Evolutionary conservation across 495 filamentous ascomycete genomes (phyloP).

Genomic region (Podospora australis): DNA sequence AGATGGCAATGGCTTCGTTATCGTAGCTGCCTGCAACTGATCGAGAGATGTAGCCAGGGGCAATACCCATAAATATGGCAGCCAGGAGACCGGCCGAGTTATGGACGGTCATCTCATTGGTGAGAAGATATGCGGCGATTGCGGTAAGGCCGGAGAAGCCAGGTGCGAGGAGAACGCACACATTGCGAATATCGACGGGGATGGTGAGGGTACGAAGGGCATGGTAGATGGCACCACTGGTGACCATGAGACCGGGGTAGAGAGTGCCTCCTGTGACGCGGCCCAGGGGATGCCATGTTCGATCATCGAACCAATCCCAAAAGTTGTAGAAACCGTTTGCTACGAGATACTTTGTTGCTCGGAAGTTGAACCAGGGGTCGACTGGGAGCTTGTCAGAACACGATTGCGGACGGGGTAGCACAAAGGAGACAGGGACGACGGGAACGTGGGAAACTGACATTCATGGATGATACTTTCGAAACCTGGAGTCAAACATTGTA

Average conservation of each 20-base stretch:
- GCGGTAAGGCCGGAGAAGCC: constrained; percentile 95
- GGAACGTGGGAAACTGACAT: constrained; percentile 56
- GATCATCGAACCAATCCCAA: constrained; percentile 99
- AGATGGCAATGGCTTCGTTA: constrained; percentile 99
- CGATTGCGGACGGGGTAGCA: not conserved
- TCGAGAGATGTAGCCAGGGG: constrained; percentile 94
- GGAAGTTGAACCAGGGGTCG: constrained; percentile 99
- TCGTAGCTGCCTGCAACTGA: constrained; percentile 99
- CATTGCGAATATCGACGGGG: constrained; percentile 97
- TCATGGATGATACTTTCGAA: constrained; percentile 99
- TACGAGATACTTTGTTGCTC: constrained; percentile 95
- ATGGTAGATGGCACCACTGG: constrained; percentile 95
- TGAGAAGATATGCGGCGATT: constrained; percentile 89
- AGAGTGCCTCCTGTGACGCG: constrained; percentile 98
- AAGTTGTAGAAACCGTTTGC: constrained; percentile 97
- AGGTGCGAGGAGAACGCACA: constrained; percentile 94
- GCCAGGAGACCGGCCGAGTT: constrained; percentile 92
- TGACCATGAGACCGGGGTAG: constrained; percentile 98
- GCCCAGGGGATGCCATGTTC: constrained; percentile 99
- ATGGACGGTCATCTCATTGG: constrained; percentile 88
- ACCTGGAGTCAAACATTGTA: constrained; percentile 43
- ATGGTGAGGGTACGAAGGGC: constrained; percentile 83
- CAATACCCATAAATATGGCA: constrained; percentile 94
- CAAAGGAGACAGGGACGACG: constrained; percentile 2
- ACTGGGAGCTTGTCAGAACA: constrained; percentile 50